Evolutionary conservation across 257 asterid species (phyloP).

Genomic region (Nicotiana sylvestris): DNA sequence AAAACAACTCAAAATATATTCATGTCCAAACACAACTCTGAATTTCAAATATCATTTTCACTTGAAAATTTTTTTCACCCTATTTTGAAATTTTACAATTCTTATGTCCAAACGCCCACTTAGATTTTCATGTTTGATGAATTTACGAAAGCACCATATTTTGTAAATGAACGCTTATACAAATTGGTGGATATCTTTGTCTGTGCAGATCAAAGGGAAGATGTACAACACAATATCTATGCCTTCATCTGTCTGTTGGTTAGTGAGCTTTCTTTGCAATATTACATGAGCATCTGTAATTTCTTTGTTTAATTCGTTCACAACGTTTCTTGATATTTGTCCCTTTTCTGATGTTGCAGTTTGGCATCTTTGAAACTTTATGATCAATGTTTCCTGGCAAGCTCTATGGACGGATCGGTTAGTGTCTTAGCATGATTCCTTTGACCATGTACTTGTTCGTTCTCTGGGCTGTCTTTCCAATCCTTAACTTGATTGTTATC

Average conservation of each 20-base stretch:
- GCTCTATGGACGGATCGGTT: slow-evolving; percentile 99
- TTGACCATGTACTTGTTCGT: background rate
- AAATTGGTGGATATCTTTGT: background rate
- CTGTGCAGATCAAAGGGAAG: slow-evolving; percentile 49
- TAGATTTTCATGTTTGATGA: background rate
- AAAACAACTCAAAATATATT: too few relatives aligned
- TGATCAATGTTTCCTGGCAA: slow-evolving; percentile 83
- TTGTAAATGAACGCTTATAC: background rate
- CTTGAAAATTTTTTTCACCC: too few relatives aligned
- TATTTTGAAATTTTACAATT: too few relatives aligned
- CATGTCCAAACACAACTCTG: too few relatives aligned
- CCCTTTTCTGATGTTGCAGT: slow-evolving; percentile 37
- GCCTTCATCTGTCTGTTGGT: slow-evolving; percentile 89
- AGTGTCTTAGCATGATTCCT: slow-evolving; percentile 30
- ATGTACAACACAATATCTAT: slow-evolving; percentile 32
- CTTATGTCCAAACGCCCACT: too few relatives aligned
- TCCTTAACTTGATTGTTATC: background rate
- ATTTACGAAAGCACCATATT: background rate
- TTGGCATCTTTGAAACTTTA: slow-evolving; percentile 55
- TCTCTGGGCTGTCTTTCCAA: background rate
- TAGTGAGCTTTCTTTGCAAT: slow-evolving; percentile 28
- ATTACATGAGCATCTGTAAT: background rate
- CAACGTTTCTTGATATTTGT: background rate
- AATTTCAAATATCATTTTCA: too few relatives aligned
- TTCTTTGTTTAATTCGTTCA: slow-evolving; percentile 1